Evolutionary conservation across 352 stramenopile species (phyloP), one percentile per base, ranked within the genome.

Genomic region (Pythium aristosporum): DNA sequence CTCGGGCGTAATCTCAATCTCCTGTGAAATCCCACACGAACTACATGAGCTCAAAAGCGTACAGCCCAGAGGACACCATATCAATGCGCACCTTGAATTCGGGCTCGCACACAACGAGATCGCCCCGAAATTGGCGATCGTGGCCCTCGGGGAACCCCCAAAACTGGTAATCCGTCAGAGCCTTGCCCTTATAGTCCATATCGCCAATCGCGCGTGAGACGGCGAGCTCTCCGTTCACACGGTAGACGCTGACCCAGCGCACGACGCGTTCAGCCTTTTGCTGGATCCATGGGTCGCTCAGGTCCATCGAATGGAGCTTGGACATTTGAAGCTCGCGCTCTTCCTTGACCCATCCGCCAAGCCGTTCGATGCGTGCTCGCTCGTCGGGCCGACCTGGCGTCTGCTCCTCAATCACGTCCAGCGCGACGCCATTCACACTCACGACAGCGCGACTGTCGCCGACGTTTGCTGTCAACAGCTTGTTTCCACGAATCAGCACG

Each of bases 151-250:
- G 87, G 56, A 88, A 96, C 9, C 80, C 80, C 87, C 87, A 96
- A 46, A 87, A 90, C 64, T 89, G 76, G 62, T 94, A 96, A 16
- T 87, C 85, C 2, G 74, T 77, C 20, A 93, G 71, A 15, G 80
- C 71, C 30, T 80, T 75, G 4, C 82, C 82, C 67, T 98, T 98
- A 68, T 97, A 98, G 49, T 94, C 85, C 61, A 96, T 91, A 65
- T 98, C 92, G 30, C 92, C 92, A 65, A 98, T 96, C 11, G 92
- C 88, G 18, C 92, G 83, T 37, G 89, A 97, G 10, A 98, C 87
- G 16, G 94, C 92, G n/a, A 98, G 76, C 56, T 97, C 94, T 49
- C 91, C 90, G 60, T 97, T 96, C 13, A 98, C 87, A 43, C 87
- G 79, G 57, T 91, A 92, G 34, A 96, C 91, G 37, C 83, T 89